Evolutionary conservation across 805 yeast genomes (phyloP), one percentile per base, ranked within the genome.

Genomic region (Starmerella bombicola): DNA sequence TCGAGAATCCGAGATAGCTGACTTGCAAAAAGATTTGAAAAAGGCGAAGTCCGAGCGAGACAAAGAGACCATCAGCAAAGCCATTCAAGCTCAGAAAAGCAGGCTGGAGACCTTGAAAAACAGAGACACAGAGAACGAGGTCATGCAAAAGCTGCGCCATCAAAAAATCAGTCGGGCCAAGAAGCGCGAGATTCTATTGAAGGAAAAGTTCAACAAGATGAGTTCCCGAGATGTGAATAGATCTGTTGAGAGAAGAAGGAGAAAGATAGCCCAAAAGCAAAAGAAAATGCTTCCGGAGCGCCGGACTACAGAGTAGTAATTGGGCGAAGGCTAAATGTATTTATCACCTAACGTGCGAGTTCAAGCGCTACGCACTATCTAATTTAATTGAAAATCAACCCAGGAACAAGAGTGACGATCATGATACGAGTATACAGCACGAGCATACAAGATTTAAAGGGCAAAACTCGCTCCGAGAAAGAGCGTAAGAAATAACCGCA

Each of bases 121-220:
- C 53, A 73, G 78, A 48, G 95, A 86, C 55, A 64, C 81, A 52
- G 88, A 82, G 53, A 67, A 69, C 43, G 67, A 76, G 54, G 77
- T 84, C 7, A 54, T 83, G 35, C 61, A 69, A 33, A 74, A 74
- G 23, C 73, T 80, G 54, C 76, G 77, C 57, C 63, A 75, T 88
- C 64, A 85, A 78, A 43, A 48, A 33, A 51, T 52, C 16, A 46
- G 49, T 29, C 49, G 55, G n/a, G 49, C 59, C 25, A 64, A 60
- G 43, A 53, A 59, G 53, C 48, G 60, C 35, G 61, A 63, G 53
- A 38, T 61, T 22, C 55, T 63, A 30, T 52, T 58, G 40, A 51
- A 51, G 38, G 66, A 61, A 45, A 55, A 58, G 35, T 62, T 53
- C 52, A 53, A 53, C 45, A 43, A 43, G n/a, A 58, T 62, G 64